These are phyloP conservation scores for Cucurbita pepo DNA, from an alignment of 306 rosid species.

Conservation along the genomic window DNA sequence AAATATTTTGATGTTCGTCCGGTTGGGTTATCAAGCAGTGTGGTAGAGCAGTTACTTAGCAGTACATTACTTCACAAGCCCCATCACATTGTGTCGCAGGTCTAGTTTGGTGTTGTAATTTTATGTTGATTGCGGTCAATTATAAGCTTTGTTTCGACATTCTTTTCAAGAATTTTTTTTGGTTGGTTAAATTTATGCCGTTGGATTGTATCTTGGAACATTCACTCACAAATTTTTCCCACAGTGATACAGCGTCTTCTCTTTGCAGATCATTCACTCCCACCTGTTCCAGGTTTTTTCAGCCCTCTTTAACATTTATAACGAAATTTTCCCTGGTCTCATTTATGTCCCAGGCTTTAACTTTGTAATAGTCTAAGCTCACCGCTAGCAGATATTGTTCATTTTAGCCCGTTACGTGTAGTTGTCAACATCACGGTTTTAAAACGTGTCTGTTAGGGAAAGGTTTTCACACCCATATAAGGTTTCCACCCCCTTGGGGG, in stretches of 20 bases:
- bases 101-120: not conserved
- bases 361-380: no score
- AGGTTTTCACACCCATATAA: no score
- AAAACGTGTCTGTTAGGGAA: no score
- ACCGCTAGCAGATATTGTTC: no score
- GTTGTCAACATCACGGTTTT: no score
- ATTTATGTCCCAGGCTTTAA: no score
- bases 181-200: not conserved
- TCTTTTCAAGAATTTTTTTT: not conserved
- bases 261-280: not conserved
- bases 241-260: not conserved
- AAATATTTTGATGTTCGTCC: not conserved
- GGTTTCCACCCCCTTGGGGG: no score
- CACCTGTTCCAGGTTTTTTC: not conserved
- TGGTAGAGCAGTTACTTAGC: not conserved
- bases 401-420: no score
- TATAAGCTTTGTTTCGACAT: not conserved
- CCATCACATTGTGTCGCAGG: not conserved
- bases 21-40: not conserved
- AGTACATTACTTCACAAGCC: not conserved
- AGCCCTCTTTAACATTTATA: no score
- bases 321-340: not conserved
- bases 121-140: not conserved
- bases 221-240: no score
- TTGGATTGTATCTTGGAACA: not conserved